Percentiles rank a stretch among this genome's conserved stretches.
Evolutionary conservation across 2,329 filamentous ascomycete species (phyloP).

Genomic region (Curvularia sp.): DNA sequence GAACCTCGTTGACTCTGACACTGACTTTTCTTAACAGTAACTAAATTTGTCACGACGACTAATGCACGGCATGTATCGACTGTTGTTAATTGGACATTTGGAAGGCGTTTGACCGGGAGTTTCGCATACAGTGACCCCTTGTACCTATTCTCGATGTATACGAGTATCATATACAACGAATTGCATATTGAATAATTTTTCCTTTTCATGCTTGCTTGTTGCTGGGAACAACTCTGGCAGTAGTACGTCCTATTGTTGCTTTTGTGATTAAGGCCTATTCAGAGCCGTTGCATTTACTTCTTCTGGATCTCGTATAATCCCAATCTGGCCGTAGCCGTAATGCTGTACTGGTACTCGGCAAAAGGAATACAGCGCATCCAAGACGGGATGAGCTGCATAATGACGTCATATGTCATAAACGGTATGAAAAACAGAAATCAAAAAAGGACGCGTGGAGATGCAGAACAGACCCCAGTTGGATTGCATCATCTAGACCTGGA

Average conservation of each 20-base stretch:
- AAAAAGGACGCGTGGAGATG: background rate
- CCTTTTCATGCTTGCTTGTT: background rate
- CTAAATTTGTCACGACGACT: constrained; percentile 29
- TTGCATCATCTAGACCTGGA: background rate
- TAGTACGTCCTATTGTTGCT: background rate
- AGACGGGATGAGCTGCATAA: background rate
- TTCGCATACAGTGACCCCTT: constrained; percentile 36
- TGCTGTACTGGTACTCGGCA: background rate
- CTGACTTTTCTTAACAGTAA: constrained; percentile 39
- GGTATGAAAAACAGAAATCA: background rate
- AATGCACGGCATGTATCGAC: constrained; percentile 24
- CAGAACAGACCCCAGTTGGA: background rate
- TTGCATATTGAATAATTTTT: background rate
- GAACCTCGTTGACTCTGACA: background rate
- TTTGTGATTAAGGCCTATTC: background rate
- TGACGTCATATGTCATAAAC: background rate
- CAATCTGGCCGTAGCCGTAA: background rate
- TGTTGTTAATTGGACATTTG: constrained; percentile 18
- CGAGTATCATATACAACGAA: constrained; percentile 15
- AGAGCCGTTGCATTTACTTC: background rate
- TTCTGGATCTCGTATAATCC: background rate
- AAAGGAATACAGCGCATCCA: background rate
- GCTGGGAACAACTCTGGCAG: background rate
- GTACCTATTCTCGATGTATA: constrained; percentile 26
- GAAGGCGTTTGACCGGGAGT: constrained; percentile 36